Evolutionary conservation across 768 basidiomycete species (phyloP).

Genomic region (Mycena galericulata): DNA sequence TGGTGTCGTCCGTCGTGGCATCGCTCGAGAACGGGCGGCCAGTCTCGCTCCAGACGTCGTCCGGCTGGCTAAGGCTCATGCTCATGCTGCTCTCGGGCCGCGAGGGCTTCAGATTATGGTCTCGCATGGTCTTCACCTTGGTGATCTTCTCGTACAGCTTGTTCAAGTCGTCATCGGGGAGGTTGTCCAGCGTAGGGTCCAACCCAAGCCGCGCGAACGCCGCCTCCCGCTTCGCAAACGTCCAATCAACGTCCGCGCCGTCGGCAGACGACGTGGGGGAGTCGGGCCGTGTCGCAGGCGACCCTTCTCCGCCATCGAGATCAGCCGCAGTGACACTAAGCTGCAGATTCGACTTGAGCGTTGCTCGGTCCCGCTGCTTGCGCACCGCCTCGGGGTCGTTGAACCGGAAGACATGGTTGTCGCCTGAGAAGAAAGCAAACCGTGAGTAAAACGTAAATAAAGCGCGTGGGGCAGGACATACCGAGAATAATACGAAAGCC

Average conservation of each 20-base stretch:
- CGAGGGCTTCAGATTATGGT: slow-evolving; percentile 76
- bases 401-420: slow-evolving; percentile 97
- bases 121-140: slow-evolving; percentile 89
- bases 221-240: slow-evolving; percentile 95
- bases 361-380: slow-evolving; percentile 87
- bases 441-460: slow-evolving; percentile 29
- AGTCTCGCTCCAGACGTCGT: slow-evolving; percentile 91
- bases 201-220: slow-evolving; percentile 88
- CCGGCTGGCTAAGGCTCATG: slow-evolving; percentile 73
- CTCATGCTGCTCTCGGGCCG: slow-evolving; percentile 84
- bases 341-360: slow-evolving; percentile 76
- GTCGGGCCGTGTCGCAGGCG: slow-evolving; percentile 78
- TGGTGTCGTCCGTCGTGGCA: slow-evolving; percentile 89
- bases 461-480: slow-evolving; percentile 47
- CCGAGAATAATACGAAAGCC: slow-evolving; percentile 98
- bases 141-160: slow-evolving; percentile 95
- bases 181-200: slow-evolving; percentile 90
- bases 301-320: slow-evolving; percentile 60
- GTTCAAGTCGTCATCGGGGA: slow-evolving; percentile 95
- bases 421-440: slow-evolving; percentile 62
- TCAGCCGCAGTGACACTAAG: slow-evolving; percentile 76
- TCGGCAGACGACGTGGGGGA: slow-evolving; percentile 79
- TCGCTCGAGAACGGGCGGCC: slow-evolving; percentile 86
- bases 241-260: slow-evolving; percentile 92
- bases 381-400: slow-evolving; percentile 96